Percentiles rank a stretch among this genome's conserved stretches.
Evolutionary conservation across 306 rosid species (phyloP).

Genomic region (Trifolium repens): DNA sequence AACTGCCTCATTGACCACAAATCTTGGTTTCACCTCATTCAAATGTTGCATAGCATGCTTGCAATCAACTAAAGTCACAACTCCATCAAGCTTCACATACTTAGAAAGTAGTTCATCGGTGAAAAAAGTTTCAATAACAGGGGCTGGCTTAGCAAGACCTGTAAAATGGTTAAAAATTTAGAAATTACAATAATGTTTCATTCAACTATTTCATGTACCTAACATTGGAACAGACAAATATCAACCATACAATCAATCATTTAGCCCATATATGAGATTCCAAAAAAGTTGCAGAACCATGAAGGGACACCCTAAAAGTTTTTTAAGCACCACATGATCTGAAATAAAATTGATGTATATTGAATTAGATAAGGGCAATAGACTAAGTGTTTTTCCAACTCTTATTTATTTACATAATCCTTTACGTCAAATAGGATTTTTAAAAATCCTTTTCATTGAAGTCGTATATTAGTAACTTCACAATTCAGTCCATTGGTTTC

Average conservation of each 20-base stretch:
- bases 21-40: slow-evolving; percentile 88
- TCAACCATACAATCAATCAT: slow-evolving; percentile 23
- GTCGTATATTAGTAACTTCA: neutral
- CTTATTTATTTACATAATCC: slow-evolving; percentile 3
- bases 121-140: slow-evolving; percentile 89
- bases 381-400: slow-evolving; percentile 17
- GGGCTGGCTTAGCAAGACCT: slow-evolving; percentile 95
- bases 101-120: slow-evolving; percentile 72
- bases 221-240: slow-evolving; percentile 5
- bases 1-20: slow-evolving; percentile 93
- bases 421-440: neutral
- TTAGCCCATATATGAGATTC: slow-evolving; percentile 14
- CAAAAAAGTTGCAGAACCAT: slow-evolving; percentile 11
- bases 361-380: slow-evolving; percentile 18
- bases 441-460: too few species aligned
- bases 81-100: slow-evolving; percentile 87
- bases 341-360: slow-evolving; percentile 14
- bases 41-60: slow-evolving; percentile 84
- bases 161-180: slow-evolving; percentile 33
- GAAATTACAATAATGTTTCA: slow-evolving; percentile 11
- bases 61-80: slow-evolving; percentile 90
- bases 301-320: slow-evolving; percentile 1
- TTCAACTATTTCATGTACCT: slow-evolving; percentile 22
- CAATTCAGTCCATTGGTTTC: slow-evolving; percentile 17
- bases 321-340: neutral